Evolutionary conservation across 352 stramenopile species (phyloP).

Genomic region (Phytophthora foliorum): DNA sequence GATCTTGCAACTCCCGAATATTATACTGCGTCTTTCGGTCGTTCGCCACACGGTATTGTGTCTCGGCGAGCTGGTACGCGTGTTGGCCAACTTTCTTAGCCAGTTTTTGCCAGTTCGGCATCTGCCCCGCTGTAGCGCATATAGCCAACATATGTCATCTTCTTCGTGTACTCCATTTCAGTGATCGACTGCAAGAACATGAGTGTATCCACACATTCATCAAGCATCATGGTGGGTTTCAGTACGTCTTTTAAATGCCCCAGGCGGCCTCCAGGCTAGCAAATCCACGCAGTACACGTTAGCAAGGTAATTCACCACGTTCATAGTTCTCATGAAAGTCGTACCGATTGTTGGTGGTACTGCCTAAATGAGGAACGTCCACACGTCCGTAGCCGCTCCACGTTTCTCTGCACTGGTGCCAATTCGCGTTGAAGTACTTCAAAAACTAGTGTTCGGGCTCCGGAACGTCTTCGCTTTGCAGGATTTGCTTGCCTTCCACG

Average conservation of each 20-base stretch:
- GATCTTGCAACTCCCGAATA: not conserved
- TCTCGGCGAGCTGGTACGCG: constrained; percentile 5
- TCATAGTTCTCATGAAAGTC: not conserved
- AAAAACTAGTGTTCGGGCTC: not conserved
- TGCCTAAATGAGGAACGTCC: not conserved
- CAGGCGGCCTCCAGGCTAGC: not conserved
- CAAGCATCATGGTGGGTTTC: not conserved
- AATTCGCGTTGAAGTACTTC: not conserved
- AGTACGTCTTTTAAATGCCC: not conserved
- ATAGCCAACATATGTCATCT: not conserved
- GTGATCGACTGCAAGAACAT: not conserved
- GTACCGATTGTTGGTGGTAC: constrained; percentile 1
- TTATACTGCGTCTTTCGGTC: constrained; percentile 3
- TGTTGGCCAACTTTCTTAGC: constrained; percentile 12
- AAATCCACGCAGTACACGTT: no score
- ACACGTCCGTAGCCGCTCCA: not conserved
- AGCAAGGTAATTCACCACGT: not conserved
- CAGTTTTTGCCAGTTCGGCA: not conserved
- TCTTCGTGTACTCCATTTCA: constrained; percentile 14
- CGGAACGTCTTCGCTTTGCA: not conserved
- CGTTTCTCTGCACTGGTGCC: not conserved
- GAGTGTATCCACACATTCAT: not conserved
- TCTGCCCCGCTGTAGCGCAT: constrained; percentile 6
- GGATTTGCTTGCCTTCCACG: not conserved
- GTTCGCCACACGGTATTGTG: constrained; percentile 5